phyloP scores from a whole-genome alignment of 768 basidiomycete genomes.

The Lentinula detonsa region DNA sequence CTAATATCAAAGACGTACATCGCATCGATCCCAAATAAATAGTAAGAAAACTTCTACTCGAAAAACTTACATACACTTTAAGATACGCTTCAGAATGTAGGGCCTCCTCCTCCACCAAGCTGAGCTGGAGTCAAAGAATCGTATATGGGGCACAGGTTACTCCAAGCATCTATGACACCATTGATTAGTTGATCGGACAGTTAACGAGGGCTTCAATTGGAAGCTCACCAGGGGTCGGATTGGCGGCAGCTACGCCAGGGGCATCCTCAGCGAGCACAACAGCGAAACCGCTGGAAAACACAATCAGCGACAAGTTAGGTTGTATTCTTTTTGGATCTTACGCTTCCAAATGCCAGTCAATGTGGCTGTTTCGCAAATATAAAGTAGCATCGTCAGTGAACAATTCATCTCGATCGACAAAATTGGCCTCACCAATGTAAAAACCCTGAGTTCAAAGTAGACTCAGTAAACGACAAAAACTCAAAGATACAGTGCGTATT shows the following conservation, averaged over 20 bases:
- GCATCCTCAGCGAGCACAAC: slow-evolving; percentile 12
- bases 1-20: too few species aligned
- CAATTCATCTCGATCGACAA: too few species aligned
- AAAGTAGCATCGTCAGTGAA: not conserved
- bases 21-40: too few species aligned
- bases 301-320: not conserved
- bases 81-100: not conserved
- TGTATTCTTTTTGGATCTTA: slow-evolving; percentile 8
- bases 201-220: not conserved
- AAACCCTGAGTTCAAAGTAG: slow-evolving; percentile 23
- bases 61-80: too few species aligned
- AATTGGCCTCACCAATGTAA: slow-evolving; percentile 28
- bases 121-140: slow-evolving; percentile 6
- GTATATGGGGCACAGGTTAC: slow-evolving; percentile 17
- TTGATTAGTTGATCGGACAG: not conserved
- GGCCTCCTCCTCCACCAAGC: not conserved
- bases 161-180: slow-evolving; percentile 8
- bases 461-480: not conserved
- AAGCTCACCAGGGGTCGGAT: not conserved
- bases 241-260: not conserved
- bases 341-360: slow-evolving; percentile 30
- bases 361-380: slow-evolving; percentile 18
- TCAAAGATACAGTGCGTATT: not conserved
- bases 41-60: not conserved
- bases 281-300: slow-evolving; percentile 3